Evolutionary conservation across 1,284 basidiomycete species (phyloP).

Genomic region (Anthracocystis panici-leucophaei): DNA sequence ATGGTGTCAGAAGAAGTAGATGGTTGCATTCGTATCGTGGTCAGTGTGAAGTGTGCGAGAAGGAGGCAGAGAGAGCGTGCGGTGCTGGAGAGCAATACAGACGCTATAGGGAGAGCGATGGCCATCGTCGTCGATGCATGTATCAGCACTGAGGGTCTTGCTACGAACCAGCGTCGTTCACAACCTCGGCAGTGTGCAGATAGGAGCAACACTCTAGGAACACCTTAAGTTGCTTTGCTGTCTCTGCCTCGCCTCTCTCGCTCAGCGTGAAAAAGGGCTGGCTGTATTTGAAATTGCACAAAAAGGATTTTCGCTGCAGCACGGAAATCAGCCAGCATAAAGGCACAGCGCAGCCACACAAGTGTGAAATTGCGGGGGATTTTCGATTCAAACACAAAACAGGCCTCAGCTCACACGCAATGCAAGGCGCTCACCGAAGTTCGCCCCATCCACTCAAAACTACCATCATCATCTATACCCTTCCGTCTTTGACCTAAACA

Average conservation of each 20-base stretch:
- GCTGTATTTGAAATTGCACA: constrained; percentile 20
- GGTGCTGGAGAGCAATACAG: background rate
- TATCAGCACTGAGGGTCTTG: background rate
- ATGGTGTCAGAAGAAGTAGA: no score
- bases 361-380: constrained; percentile 28
- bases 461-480: constrained; percentile 4
- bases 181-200: background rate
- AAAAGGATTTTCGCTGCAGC: constrained; percentile 9
- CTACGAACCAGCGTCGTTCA: background rate
- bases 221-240: background rate
- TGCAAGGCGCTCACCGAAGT: no score
- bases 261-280: constrained; percentile 9
- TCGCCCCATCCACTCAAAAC: background rate
- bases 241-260: background rate
- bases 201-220: background rate
- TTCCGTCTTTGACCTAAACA: background rate
- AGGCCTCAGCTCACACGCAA: no score
- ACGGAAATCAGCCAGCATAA: constrained; percentile 17
- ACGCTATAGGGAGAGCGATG: background rate
- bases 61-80: no score
- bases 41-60: no score
- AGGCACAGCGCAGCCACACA: background rate
- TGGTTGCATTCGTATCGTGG: no score
- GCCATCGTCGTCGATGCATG: no score
- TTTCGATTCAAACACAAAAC: no score